Conservation (phyloP, 768 basidiomycete genomes). For the Russula sp. region DNA sequence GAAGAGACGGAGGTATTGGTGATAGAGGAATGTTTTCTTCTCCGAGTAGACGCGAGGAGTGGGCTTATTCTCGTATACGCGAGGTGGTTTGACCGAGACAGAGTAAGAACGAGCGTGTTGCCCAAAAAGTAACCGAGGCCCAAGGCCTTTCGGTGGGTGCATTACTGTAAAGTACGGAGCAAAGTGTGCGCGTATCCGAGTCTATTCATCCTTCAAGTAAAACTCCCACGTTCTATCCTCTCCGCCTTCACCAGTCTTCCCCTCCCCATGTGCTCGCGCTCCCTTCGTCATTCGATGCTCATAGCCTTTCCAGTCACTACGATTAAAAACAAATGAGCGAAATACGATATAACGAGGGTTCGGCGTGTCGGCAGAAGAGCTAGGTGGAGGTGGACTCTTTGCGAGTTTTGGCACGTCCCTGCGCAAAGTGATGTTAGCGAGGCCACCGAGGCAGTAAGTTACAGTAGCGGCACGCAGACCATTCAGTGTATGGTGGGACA, state of each 20-base stretch:
- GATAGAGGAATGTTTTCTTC: slow-evolving; percentile 79
- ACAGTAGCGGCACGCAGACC: slow-evolving; percentile 47
- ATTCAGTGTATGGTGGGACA: slow-evolving; percentile 80
- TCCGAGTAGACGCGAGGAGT: slow-evolving; percentile 67
- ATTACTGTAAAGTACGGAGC: not conserved
- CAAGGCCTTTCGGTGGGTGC: slow-evolving; percentile 15
- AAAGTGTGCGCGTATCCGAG: not conserved
- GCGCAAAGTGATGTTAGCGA: not conserved
- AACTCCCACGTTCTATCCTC: slow-evolving; percentile 92
- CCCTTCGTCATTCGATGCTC: slow-evolving; percentile 95
- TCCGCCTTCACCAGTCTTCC: slow-evolving; percentile 67
- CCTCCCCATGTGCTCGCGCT: slow-evolving; percentile 61
- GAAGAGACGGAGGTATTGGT: slow-evolving; percentile 75
- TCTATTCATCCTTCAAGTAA: slow-evolving; percentile 41
- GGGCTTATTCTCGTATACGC: slow-evolving; percentile 51
- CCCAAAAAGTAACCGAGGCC: slow-evolving; percentile 2
- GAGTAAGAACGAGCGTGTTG: slow-evolving; percentile 27
- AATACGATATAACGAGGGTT: slow-evolving; percentile 69
- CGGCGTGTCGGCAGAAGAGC: slow-evolving; percentile 43
- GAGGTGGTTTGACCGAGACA: slow-evolving; percentile 53
- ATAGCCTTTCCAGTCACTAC: slow-evolving; percentile 75
- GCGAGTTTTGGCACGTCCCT: slow-evolving; percentile 80
- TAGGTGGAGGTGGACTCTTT: slow-evolving; percentile 62
- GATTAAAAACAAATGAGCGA: slow-evolving; percentile 77
- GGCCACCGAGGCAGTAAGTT: not conserved